These are phyloP conservation scores for Fusarium cyanostomum DNA, from an alignment of 2,329 filamentous ascomycete species.

Conservation along the genomic window DNA sequence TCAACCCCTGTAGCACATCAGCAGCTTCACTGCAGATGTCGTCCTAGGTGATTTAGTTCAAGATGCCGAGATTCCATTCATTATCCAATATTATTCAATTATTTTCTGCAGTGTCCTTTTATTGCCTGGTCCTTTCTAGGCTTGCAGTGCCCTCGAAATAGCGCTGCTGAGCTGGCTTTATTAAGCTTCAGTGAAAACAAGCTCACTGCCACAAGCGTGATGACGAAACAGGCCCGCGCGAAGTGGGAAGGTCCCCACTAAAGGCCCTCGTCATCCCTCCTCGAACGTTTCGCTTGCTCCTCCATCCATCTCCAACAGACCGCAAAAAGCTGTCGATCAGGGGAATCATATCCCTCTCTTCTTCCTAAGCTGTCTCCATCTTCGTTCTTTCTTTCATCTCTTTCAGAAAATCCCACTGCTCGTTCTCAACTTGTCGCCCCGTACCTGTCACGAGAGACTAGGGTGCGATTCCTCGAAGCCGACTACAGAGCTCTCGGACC, in stretches of 20 bases:
- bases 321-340: conserved; percentile 23
- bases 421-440: not conserved
- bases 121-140: too few relatives aligned
- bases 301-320: conserved; percentile 28
- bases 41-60: not conserved
- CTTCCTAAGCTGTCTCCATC: not conserved
- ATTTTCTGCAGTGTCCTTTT: too few relatives aligned
- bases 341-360: not conserved
- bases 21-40: conserved; percentile 3
- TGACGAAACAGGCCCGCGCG: conserved; percentile 34
- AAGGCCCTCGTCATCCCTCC: conserved; percentile 35
- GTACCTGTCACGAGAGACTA: conserved; percentile 9
- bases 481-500: conserved; percentile 1
- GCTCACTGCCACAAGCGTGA: conserved; percentile 32
- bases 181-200: conserved; percentile 32
- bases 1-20: conserved; percentile 28
- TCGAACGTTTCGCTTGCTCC: conserved; percentile 27
- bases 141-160: too few relatives aligned
- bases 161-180: conserved; percentile 1
- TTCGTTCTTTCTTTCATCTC: not conserved
- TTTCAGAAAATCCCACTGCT: conserved; percentile 1
- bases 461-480: conserved; percentile 25
- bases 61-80: not conserved
- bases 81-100: not conserved
- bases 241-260: conserved; percentile 28